Base-by-base conservation (phyloP, 768 basidiomycete species). In the Lactarius vividus region DNA sequence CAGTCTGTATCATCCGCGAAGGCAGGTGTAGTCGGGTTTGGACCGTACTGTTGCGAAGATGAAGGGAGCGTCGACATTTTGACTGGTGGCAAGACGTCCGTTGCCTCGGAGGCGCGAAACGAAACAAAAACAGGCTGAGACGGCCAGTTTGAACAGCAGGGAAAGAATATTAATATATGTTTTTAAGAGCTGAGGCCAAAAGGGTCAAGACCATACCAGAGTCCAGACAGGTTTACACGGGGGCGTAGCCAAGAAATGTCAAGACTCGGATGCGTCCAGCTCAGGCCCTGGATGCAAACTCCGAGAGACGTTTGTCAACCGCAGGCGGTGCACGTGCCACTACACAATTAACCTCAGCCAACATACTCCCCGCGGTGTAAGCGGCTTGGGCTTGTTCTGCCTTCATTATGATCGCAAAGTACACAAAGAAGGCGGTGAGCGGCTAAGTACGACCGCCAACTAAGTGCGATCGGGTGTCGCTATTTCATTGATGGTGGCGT, bases 1-100 rank as follows among this genome's bases (percentile, higher is more conserved):
- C 85, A 87, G 67, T 83, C 75, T 20, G 78, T 70, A 66, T 80
- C 77, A 67, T 85, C 79, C 20, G 74, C 26, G 66, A 78, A 81
- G 40, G 73, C 69, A 31, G 85, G 84, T 13, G 79, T 79, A 20
- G 80, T 74, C 1, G 84, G 79, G 66, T 81, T 76, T 62, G 79
- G 65, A 4, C 39, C 26, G 40, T 11, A 46, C 18, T 31, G 53
- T 26, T 54, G 66, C 18, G 40, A 52, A 55, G 18, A 18, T 20
- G 61, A 62, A 62, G 67, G 33, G 8, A 31, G 28, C 18, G 62
- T 54, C 5, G 61, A 54, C 66, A 67, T 67, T 8, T 55, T 31
- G 57, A 40, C 23, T 3, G 11, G 26, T 31, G 39, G 56, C 18
- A 60, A 23, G 60, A 9, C 37, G 49, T 35, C 37, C 39, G 31